These are phyloP conservation scores for Penicillium sp. DNA, from an alignment of 2,329 filamentous ascomycete species.

Conservation along the genomic window DNA sequence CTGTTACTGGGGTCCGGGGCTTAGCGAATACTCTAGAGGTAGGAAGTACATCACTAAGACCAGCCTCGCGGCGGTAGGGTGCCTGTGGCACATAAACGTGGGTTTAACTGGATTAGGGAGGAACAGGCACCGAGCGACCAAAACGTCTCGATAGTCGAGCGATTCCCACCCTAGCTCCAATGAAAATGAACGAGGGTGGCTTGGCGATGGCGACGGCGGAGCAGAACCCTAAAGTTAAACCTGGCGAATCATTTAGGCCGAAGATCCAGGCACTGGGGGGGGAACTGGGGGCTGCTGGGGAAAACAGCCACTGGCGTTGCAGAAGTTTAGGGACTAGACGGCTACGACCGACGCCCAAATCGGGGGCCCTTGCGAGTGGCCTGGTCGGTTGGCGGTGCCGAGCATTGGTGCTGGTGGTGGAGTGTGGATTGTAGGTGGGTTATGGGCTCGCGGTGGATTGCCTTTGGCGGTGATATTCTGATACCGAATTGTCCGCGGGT, in stretches of 20 bases:
- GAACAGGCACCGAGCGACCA: conserved; percentile 21
- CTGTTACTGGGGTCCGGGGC: conserved; percentile 11
- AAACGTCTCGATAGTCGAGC: conserved; percentile 2
- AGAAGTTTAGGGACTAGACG: conserved; percentile 7
- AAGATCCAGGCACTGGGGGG: neutral
- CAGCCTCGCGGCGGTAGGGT: too few species aligned
- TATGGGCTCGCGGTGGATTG: neutral
- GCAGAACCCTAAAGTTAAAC: conserved; percentile 22
- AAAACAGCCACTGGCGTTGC: neutral
- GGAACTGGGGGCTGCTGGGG: neutral
- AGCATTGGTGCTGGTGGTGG: conserved; percentile 1
- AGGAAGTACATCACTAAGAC: too few species aligned
- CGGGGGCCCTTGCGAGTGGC: neutral
- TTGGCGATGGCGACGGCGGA: conserved; percentile 2
- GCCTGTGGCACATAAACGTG: too few species aligned
- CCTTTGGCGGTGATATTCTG: too few species aligned
- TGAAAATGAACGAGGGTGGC: neutral
- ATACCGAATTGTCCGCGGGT: too few species aligned
- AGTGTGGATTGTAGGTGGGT: neutral
- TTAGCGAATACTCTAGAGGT: too few species aligned
- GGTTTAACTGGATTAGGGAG: conserved; percentile 24
- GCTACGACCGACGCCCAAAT: conserved; percentile 20
- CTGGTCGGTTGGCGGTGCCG: neutral
- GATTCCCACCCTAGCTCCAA: conserved; percentile 6
- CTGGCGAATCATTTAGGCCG: conserved; percentile 16